phyloP scores from a whole-genome alignment of 2,329 filamentous ascomycete genomes.

The Fusarium papillatum region DNA sequence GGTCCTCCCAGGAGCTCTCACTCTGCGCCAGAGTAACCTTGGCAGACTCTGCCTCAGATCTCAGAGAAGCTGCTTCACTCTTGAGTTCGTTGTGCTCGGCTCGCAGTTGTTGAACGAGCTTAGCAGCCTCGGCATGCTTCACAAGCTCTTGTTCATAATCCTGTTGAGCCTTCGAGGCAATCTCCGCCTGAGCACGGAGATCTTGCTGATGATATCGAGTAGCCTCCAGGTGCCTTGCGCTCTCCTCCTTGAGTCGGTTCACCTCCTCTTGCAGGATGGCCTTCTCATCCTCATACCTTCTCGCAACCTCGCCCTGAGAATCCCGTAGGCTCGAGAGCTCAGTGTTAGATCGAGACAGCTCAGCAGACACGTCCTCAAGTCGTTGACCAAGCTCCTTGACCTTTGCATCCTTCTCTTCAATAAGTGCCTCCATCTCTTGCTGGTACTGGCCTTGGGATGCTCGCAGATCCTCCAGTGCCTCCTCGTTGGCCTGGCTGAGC shows the following conservation, averaged over 20 bases:
- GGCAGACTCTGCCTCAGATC: slow-evolving; percentile 87
- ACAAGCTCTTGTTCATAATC: slow-evolving; percentile 96
- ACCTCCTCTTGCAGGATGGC: slow-evolving; percentile 83
- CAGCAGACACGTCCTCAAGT: slow-evolving; percentile 84
- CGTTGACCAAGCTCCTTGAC: slow-evolving; percentile 88
- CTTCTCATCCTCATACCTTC: slow-evolving; percentile 86
- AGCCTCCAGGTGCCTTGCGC: slow-evolving; percentile 83
- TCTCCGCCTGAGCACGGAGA: slow-evolving; percentile 92
- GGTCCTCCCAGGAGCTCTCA: slow-evolving; percentile 90
- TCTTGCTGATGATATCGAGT: slow-evolving; percentile 91
- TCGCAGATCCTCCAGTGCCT: slow-evolving; percentile 84
- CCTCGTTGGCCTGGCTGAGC: slow-evolving; percentile 89
- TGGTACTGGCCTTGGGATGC: slow-evolving; percentile 88
- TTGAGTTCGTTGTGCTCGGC: slow-evolving; percentile 86
- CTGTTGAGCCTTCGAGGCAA: slow-evolving; percentile 92
- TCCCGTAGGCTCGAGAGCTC: slow-evolving; percentile 87
- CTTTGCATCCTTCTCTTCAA: slow-evolving; percentile 83
- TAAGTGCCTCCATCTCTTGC: slow-evolving; percentile 83
- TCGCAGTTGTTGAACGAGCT: slow-evolving; percentile 83
- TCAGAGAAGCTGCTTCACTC: slow-evolving; percentile 80
- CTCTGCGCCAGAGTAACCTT: slow-evolving; percentile 84
- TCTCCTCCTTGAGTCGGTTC: slow-evolving; percentile 84
- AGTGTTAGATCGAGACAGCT: slow-evolving; percentile 84
- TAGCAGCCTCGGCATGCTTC: slow-evolving; percentile 96
- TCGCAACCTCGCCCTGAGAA: slow-evolving; percentile 81